A percentile compares a stretch with the other conserved stretches of the same genome.
Evolutionary conservation across 331 rosid genomes (phyloP).

Genomic region (Cydonia oblonga): DNA sequence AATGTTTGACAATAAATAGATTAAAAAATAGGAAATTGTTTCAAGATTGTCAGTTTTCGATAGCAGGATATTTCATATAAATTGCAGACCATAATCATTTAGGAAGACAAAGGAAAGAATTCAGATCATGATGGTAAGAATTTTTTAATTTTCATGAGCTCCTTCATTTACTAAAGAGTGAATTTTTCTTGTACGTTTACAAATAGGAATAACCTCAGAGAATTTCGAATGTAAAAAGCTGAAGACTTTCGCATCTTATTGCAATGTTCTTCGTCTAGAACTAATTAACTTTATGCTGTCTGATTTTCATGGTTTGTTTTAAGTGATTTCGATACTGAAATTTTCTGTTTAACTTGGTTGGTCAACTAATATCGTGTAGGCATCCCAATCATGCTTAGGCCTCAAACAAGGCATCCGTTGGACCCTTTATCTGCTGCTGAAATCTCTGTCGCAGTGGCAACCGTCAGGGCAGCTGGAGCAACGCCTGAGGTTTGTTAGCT

Average conservation of each 20-base stretch:
- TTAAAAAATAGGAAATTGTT: background rate
- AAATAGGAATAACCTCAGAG: background rate
- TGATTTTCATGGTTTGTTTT: background rate
- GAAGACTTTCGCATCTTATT: background rate
- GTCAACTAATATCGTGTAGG: conserved; percentile 24
- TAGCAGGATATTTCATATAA: background rate
- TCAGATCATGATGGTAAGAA: background rate
- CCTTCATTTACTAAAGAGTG: too few relatives aligned
- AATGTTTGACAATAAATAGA: background rate
- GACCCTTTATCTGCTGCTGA: conserved; percentile 90
- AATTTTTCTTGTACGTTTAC: too few relatives aligned
- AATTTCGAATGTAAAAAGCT: background rate
- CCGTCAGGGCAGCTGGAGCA: conserved; percentile 93
- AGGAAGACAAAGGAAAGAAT: background rate
- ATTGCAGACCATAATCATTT: background rate
- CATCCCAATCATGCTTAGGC: conserved; percentile 55
- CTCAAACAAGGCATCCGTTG: conserved; percentile 82
- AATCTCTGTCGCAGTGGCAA: conserved; percentile 85
- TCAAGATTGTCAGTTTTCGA: background rate
- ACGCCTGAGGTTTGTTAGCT: conserved; percentile 80
- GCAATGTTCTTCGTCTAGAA: background rate
- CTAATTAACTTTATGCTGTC: too few relatives aligned
- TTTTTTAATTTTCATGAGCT: background rate
- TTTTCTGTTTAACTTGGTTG: background rate
- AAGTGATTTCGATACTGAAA: background rate